Percentiles rank a stretch among this genome's conserved stretches.
phyloP scores from a whole-genome alignment of 1,139 yeast genomes.

The Yamadazyma dushanensis region DNA sequence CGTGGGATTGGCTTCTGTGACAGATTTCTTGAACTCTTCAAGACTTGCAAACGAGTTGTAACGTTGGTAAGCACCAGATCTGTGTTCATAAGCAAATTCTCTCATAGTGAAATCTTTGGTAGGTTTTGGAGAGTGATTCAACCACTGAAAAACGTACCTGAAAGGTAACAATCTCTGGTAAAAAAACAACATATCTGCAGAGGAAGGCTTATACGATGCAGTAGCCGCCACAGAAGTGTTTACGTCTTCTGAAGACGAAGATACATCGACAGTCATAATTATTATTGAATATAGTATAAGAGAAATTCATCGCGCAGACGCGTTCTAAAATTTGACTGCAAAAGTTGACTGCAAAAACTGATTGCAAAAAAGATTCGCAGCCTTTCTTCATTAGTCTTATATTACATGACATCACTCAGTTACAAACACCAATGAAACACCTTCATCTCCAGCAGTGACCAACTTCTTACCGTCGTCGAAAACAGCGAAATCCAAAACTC shows the following conservation, averaged over 20 bases:
- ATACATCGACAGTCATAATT: constrained; percentile 3
- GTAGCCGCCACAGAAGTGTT: background rate
- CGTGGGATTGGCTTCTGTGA: constrained; percentile 73
- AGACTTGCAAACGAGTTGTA: constrained; percentile 71
- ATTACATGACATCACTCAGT: background rate
- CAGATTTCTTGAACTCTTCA: constrained; percentile 76
- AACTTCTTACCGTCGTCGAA: constrained; percentile 64
- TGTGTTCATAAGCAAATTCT: constrained; percentile 89
- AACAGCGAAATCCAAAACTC: constrained; percentile 78
- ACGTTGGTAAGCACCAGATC: constrained; percentile 85
- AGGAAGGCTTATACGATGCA: constrained; percentile 44
- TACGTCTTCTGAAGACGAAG: background rate
- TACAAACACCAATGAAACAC: constrained; percentile 74
- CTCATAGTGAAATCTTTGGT: constrained; percentile 76
- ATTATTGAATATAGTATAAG: background rate
- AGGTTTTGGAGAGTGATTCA: constrained; percentile 79
- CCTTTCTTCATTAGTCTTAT: no score
- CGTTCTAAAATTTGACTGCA: background rate
- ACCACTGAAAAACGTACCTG: constrained; percentile 78
- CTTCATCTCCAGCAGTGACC: constrained; percentile 97
- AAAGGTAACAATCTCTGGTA: constrained; percentile 75
- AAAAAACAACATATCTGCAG: constrained; percentile 71
- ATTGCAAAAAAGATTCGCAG: background rate
- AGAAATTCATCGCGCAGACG: constrained; percentile 1
- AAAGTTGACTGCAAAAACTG: constrained; percentile 1